Conservation (phyloP, 768 basidiomycete species). For the Tulasnella sp. region DNA sequence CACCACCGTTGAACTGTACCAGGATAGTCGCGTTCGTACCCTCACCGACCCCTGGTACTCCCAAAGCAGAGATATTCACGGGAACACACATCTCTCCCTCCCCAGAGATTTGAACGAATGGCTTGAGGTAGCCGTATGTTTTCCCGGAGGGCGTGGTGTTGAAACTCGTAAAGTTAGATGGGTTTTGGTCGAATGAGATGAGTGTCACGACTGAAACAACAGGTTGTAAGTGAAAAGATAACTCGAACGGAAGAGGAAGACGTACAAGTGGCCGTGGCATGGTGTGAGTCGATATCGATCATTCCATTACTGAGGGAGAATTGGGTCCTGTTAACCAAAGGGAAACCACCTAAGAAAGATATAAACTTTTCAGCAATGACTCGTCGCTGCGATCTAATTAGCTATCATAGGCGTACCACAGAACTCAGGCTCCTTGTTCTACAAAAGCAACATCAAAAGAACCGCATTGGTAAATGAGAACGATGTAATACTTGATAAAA, state of each 20-base stretch:
- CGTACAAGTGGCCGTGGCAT: slow-evolving; percentile 50
- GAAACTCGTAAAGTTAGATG: slow-evolving; percentile 58
- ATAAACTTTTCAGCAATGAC: neutral
- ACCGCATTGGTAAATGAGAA: no score
- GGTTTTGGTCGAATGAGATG: slow-evolving; percentile 34
- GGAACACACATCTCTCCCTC: slow-evolving; percentile 60
- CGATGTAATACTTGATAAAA: no score
- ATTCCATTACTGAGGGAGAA: slow-evolving; percentile 60
- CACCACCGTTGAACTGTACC: slow-evolving; percentile 57
- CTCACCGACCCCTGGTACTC: slow-evolving; percentile 41
- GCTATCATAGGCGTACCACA: slow-evolving; percentile 43
- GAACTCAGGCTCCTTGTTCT: slow-evolving; percentile 36
- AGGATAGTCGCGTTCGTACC: slow-evolving; percentile 70
- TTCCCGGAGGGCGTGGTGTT: slow-evolving; percentile 30
- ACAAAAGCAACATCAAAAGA: neutral
- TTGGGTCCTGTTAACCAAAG: slow-evolving; percentile 42
- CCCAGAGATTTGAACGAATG: slow-evolving; percentile 41
- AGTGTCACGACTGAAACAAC: slow-evolving; percentile 41
- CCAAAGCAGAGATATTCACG: slow-evolving; percentile 44
- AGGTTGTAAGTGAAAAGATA: neutral
- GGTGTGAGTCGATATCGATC: slow-evolving; percentile 55
- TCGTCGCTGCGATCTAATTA: no score
- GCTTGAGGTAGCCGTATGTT: slow-evolving; percentile 31
- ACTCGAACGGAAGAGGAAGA: slow-evolving; percentile 5
- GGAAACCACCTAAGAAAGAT: slow-evolving; percentile 51